phyloP scores from a whole-genome alignment of 2,329 filamentous ascomycete genomes.

The Colletotrichum horii region DNA sequence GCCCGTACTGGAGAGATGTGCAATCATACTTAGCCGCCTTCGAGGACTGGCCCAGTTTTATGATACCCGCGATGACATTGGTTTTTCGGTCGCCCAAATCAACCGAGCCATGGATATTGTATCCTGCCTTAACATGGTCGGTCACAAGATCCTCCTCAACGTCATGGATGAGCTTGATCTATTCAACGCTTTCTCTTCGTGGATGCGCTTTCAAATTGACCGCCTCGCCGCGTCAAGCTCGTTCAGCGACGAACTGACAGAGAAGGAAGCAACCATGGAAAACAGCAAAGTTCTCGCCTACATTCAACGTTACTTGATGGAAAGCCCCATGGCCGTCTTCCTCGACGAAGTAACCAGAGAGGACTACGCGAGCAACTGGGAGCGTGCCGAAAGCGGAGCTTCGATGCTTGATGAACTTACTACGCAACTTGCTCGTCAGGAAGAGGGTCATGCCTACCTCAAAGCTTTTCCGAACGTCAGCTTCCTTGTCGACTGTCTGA shows the following conservation, averaged over 20 bases:
- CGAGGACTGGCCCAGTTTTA: conserved; percentile 84
- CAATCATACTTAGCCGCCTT: conserved; percentile 81
- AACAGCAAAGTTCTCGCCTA: conserved; percentile 76
- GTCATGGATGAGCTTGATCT: conserved; percentile 79
- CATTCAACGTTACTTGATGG: conserved; percentile 72
- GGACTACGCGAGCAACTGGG: conserved; percentile 54
- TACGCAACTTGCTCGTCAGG: conserved; percentile 49
- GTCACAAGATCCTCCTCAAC: conserved; percentile 73
- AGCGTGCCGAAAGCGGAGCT: conserved; percentile 38
- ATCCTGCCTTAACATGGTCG: conserved; percentile 76
- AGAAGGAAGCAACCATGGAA: conserved; percentile 80
- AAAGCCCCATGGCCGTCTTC: conserved; percentile 69
- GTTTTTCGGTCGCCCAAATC: conserved; percentile 68
- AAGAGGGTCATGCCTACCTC: conserved; percentile 49
- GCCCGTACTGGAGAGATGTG: conserved; percentile 83
- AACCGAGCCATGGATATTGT: conserved; percentile 72
- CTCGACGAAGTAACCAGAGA: conserved; percentile 56
- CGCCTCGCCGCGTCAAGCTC: conserved; percentile 69
- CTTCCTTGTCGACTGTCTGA: conserved; percentile 66
- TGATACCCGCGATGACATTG: conserved; percentile 68
- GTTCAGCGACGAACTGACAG: conserved; percentile 72
- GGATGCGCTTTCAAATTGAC: conserved; percentile 86
- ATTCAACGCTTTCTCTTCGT: conserved; percentile 80
- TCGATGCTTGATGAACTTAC: conserved; percentile 48
- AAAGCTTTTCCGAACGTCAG: conserved; percentile 65